phyloP scores from a whole-genome alignment of 2,329 filamentous ascomycete genomes.

The Alternaria sp. region DNA sequence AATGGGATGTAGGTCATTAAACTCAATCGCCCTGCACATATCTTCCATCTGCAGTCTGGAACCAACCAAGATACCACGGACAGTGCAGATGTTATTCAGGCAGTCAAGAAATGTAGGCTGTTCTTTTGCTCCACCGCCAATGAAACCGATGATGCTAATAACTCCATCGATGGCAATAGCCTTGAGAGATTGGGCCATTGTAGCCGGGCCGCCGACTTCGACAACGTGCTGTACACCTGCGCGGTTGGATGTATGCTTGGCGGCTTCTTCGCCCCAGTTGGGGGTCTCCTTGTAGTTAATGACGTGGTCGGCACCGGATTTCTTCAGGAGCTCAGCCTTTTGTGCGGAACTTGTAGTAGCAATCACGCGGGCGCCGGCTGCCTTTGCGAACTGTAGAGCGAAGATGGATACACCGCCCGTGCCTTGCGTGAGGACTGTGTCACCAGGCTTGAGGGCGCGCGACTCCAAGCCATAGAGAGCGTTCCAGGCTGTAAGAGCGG shows the following conservation, averaged over 20 bases:
- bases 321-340: conserved; percentile 61
- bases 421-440: conserved; percentile 71
- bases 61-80: conserved; percentile 66
- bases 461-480: conserved; percentile 60
- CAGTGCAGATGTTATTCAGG: conserved; percentile 60
- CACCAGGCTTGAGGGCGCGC: conserved; percentile 48
- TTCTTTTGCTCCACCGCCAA: conserved; percentile 60
- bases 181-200: conserved; percentile 62
- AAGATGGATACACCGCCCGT: conserved; percentile 74
- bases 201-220: conserved; percentile 72
- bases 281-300: conserved; percentile 64
- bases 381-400: conserved; percentile 65
- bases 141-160: conserved; percentile 64
- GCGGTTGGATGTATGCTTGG: conserved; percentile 60
- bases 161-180: conserved; percentile 64
- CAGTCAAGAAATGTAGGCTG: conserved; percentile 63
- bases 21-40: conserved; percentile 67
- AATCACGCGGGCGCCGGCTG: conserved; percentile 65
- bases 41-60: conserved; percentile 65
- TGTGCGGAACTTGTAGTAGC: conserved; percentile 63
- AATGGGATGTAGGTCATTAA: conserved; percentile 66
- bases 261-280: conserved; percentile 64
- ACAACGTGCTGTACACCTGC: conserved; percentile 69
- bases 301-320: conserved; percentile 64
- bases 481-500: conserved; percentile 60